Conservation (phyloP, 2,329 filamentous ascomycete genomes). For the Xylaria hypoxylon region DNA sequence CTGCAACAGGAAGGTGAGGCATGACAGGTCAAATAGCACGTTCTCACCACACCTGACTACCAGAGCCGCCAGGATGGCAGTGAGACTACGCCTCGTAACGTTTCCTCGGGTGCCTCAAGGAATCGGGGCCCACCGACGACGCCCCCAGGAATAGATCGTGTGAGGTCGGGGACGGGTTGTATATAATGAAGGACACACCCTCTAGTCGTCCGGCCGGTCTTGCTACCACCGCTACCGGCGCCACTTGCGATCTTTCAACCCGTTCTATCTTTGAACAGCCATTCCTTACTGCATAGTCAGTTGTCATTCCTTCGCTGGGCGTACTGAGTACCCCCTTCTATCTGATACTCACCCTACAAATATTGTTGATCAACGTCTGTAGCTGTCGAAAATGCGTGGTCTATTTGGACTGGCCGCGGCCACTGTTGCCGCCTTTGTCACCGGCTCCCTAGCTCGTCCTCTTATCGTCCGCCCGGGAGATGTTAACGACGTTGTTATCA, state of each 20-base stretch:
- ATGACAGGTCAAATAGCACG: conserved; percentile 14
- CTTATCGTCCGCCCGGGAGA: conserved; percentile 47
- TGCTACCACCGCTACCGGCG: conserved; percentile 29
- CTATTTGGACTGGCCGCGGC: conserved; percentile 46
- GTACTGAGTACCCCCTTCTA: conserved; percentile 42
- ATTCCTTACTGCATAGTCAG: conserved; percentile 43
- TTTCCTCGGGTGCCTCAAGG: conserved; percentile 32
- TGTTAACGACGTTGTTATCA: conserved; percentile 52
- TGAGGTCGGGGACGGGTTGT: conserved; percentile 2
- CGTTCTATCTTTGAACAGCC: conserved; percentile 47
- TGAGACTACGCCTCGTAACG: conserved; percentile 33
- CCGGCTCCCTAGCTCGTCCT: conserved; percentile 49
- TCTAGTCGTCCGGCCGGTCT: conserved; percentile 23
- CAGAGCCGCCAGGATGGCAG: conserved; percentile 13
- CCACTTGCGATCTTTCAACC: conserved; percentile 32
- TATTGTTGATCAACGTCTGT: conserved; percentile 29
- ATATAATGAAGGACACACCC: conserved; percentile 26
- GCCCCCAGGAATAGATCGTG: conserved; percentile 5
- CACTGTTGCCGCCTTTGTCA: conserved; percentile 42
- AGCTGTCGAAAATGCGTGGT: conserved; percentile 44
- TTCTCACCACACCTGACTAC: conserved; percentile 9
- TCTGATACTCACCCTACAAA: conserved; percentile 25
- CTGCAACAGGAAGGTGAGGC: conserved; percentile 39
- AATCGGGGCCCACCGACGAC: conserved; percentile 11
- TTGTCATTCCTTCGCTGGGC: conserved; percentile 44